Base-by-base conservation (phyloP, 805 yeast species). In the Yarrowia phangngaensis region DNA sequence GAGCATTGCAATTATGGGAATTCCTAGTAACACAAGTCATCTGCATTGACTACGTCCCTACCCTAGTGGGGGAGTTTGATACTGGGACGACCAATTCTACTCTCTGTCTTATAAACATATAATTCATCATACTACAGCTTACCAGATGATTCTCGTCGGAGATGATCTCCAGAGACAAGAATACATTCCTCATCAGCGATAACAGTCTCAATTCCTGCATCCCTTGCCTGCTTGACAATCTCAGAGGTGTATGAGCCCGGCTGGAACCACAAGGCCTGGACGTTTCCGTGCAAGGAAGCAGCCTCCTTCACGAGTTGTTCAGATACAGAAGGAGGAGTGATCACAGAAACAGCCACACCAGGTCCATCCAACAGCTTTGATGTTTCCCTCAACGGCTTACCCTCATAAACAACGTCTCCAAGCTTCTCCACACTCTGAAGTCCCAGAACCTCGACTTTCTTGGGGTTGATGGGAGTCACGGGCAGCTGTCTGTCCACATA, bases 181-280 rank as follows among this genome's bases (percentile, higher is more conserved):
- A 85, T 78, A 64, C 95, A 85, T 53, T 79, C 79, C 9, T 64
- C 68, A 28, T 73, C 68, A 3, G 72, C 67, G 8, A 55, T 58
- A 2, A 64, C 68, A n/a, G 61, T 43, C 22, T 54, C 57, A 33
- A 58, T 41, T 7, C 46, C 52, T 2, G 16, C 20, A n/a, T 35
- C 46, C 2, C 28, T 22, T 4, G 50, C 51, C 1, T 74, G 72
- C 24, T 63, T 63, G 1, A 71, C 66, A 13, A 82, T 66, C 9
- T 67, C 70, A 2, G 60, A 58, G 57, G 82, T 79, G 55, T 75
- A 84, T 16, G 87, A 75, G 0, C 94, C 95, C 0, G 95, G 95
- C 59, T 85, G 95, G 55, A 83, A 79, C 95, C 95, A 86, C 12
- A 84, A 66, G 1, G 81, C 78, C 56, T 73, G 74, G 12, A 82